Base-by-base conservation (phyloP, 225 moss, liverwort and hornwort genomes). In the Takakia lepidozioides region DNA sequence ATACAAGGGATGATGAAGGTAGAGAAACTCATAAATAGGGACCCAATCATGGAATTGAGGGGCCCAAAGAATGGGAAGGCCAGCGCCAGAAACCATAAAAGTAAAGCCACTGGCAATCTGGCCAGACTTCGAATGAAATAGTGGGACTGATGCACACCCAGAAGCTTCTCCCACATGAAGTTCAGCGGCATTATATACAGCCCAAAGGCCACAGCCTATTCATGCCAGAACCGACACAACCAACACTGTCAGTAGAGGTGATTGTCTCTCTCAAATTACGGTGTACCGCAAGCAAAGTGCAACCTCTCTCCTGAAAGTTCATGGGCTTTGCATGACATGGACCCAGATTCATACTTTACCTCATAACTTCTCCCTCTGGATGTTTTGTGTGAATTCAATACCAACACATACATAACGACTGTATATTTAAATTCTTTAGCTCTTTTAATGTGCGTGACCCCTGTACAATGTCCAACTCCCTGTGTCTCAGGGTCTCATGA, bases 11-110 rank as follows among this genome's bases (percentile, higher is more conserved):
- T 80, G 30, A 80, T 80, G 38, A 74, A 80, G 2, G 70, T 70
- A 1, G 70, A 75, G 56, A 80, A 75, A 47, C 70, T 74, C 74
- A 80, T 70, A 5, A 80, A 74, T 8, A 74, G 27, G 2, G 75
- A 63, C 27, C 81, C 68, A 0, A 77, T 82, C 49, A 82, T n/a
- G 0, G 73, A 82, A 53, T 77, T 82, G 32, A 66, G 49, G 1
- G 81, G 76, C 23, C 81, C 77, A 38, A 82, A 82, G 50, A 77
- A 73, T 16, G 77, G 77, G 51, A 77, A 76, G 56, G 66, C 69
- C 0, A 82, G 68, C 2, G 81, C 73, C 1, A 82, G n/a, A 20
- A 82, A 37, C 73, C 77, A 82, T 7, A 82, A 8, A 1, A 78
- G 10, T 5, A 65, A 5, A 5, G 56, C 74, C 0, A 83, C 23